phyloP scores from a whole-genome alignment of 345 rosid species.

The Barbarea vulgaris region DNA sequence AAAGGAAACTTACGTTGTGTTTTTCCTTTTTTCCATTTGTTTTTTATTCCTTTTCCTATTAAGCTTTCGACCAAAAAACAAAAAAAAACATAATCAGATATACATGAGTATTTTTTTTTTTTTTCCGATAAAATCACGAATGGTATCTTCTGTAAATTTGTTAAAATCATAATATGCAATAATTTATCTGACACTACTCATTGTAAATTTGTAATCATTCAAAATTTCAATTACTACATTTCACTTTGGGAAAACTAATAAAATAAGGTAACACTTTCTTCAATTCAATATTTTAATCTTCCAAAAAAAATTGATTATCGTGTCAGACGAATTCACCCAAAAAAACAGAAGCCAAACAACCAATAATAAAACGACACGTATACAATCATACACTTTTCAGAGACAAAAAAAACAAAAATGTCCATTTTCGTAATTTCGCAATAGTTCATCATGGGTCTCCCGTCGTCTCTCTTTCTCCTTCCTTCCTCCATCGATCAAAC shows the following conservation, averaged over 20 bases:
- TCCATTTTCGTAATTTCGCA: neutral
- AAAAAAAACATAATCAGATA: neutral
- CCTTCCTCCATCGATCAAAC: neutral
- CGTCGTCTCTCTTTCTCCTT: neutral
- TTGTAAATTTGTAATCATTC: neutral
- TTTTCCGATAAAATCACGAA: too few species aligned
- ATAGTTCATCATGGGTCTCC: neutral
- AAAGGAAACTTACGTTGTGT: neutral
- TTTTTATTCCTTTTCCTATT: neutral
- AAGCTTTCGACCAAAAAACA: neutral
- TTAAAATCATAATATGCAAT: too few species aligned
- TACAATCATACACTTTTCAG: neutral
- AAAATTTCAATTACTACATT: neutral
- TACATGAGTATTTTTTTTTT: too few species aligned
- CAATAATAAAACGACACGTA: neutral
- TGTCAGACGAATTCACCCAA: neutral
- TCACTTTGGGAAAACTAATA: neutral
- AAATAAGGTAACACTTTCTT: too few species aligned
- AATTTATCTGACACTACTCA: neutral
- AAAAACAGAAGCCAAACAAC: neutral
- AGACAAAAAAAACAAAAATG: conserved; percentile 4
- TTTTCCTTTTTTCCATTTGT: neutral
- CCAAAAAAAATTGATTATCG: neutral
- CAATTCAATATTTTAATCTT: too few species aligned
- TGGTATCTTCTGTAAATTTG: too few species aligned